Conservation (phyloP, 345 rosid species). For the Brassica napus region Da-Ae NC_063436.1:3097501-3098000, state of each 20-base stretch:
- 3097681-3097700: conserved; percentile 87
- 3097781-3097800: conserved; percentile 71
- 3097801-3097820: conserved; percentile 73
- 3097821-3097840: conserved; percentile 99
- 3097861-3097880: conserved; percentile 95
- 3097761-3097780: conserved; percentile 26
- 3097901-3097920: conserved; percentile 25
- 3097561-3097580: conserved; percentile 99
- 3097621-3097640: conserved; percentile 94
- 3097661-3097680: conserved; percentile 92
- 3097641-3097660: conserved; percentile 97
- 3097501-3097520: conserved; percentile 17
- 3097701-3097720: conserved; percentile 53
- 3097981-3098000: conserved; percentile 6
- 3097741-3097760: conserved; percentile 21
- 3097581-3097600: conserved; percentile 96
- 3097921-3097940: conserved; percentile 14
- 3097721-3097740: conserved; percentile 21
- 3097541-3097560: conserved; percentile 81
- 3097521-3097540: conserved; percentile 23
- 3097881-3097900: conserved; percentile 48
- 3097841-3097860: conserved; percentile 91
- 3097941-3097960: conserved; percentile 13
- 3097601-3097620: conserved; percentile 89
- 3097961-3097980: background rate